These are phyloP conservation scores for Mycena crocata DNA, from an alignment of 768 basidiomycete species.

Conservation along the genomic window DNA sequence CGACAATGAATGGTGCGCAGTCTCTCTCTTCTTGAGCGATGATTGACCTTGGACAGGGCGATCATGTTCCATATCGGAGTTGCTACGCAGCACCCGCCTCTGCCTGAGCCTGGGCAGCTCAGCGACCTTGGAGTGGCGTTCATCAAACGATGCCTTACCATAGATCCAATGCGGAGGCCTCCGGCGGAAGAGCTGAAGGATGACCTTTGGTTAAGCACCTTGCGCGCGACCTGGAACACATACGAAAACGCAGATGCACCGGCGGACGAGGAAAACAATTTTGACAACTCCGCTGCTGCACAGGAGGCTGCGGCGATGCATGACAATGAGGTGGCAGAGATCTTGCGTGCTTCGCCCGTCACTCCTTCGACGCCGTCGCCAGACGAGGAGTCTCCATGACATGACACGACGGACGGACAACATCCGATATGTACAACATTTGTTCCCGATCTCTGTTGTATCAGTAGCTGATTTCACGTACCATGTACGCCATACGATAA, in stretches of 20 bases:
- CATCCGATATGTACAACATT: constrained; percentile 16
- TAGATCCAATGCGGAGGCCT: constrained; percentile 87
- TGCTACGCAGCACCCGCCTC: constrained; percentile 93
- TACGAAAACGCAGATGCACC: constrained; percentile 76
- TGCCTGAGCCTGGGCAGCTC: constrained; percentile 92
- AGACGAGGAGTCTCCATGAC: constrained; percentile 19
- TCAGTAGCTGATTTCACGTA: constrained; percentile 28
- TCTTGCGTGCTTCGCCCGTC: constrained; percentile 62
- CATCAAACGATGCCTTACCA: constrained; percentile 90
- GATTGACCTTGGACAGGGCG: constrained; percentile 71
- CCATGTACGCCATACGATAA: constrained; percentile 22
- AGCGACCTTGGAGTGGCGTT: constrained; percentile 92
- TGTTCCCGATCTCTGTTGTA: constrained; percentile 26
- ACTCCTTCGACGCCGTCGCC: constrained; percentile 54
- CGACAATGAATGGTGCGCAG: constrained; percentile 94
- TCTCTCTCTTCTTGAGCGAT: background rate
- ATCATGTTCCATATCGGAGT: constrained; percentile 99
- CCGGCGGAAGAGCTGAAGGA: constrained; percentile 86
- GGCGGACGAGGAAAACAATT: constrained; percentile 53
- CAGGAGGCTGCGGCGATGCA: constrained; percentile 67
- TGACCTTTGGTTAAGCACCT: constrained; percentile 91
- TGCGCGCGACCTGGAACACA: constrained; percentile 75
- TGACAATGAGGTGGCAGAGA: constrained; percentile 70
- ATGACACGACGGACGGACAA: background rate
- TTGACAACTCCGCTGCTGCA: constrained; percentile 63